Conservation (phyloP, 2,329 filamentous ascomycete genomes). For the Teratosphaeria destructans region DNA sequence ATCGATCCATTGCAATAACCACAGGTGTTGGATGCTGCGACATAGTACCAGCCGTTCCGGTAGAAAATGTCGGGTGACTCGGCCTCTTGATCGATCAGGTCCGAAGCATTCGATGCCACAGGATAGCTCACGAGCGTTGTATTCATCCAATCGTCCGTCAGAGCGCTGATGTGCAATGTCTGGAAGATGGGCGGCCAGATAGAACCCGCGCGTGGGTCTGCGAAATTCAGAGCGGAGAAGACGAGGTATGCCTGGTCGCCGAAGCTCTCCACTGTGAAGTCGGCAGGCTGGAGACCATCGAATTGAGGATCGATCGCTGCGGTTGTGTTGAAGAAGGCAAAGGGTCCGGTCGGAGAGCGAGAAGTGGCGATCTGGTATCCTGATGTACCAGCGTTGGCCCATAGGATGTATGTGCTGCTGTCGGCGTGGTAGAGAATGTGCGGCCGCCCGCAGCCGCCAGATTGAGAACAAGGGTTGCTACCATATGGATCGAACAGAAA, state of each 20-base stretch:
- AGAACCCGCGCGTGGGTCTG: conserved; percentile 9
- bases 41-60: conserved; percentile 10
- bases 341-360: conserved; percentile 12
- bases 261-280: conserved; percentile 13
- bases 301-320: conserved; percentile 15
- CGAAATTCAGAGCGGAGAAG: conserved; percentile 16
- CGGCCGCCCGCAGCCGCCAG: conserved; percentile 15
- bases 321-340: conserved; percentile 5
- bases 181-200: conserved; percentile 18
- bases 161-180: conserved; percentile 11
- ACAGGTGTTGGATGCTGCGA: conserved; percentile 15
- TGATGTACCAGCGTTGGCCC: conserved; percentile 15
- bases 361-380: conserved; percentile 16
- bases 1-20: conserved; percentile 17
- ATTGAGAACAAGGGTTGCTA: conserved; percentile 3
- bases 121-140: conserved; percentile 13
- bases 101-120: conserved; percentile 6
- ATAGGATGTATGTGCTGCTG: conserved; percentile 13
- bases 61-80: conserved; percentile 17
- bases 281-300: conserved; percentile 11
- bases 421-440: conserved; percentile 16
- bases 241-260: conserved; percentile 13
- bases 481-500: conserved; percentile 12
- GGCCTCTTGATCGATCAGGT: conserved; percentile 15
- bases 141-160: conserved; percentile 12